Conservation (phyloP, 495 filamentous ascomycete genomes). For the Penicillium coprophilum region DNA sequence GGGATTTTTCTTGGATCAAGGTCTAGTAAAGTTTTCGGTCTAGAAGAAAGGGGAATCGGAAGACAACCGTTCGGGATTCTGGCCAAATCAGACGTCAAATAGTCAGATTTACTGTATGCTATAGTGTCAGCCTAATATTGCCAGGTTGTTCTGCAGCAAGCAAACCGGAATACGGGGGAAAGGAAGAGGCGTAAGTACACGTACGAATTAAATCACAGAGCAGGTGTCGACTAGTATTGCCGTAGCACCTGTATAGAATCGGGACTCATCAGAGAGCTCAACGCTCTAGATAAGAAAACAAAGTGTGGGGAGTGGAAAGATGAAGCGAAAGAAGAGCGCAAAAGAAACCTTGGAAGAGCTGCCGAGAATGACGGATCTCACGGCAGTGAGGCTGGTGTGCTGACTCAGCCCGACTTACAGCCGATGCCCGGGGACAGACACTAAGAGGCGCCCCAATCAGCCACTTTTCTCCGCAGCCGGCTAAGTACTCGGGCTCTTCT, state of each 20-base stretch:
- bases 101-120: conserved; percentile 14
- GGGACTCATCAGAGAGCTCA: conserved; percentile 49
- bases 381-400: conserved; percentile 27
- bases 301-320: conserved; percentile 14
- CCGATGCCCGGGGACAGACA: conserved; percentile 13
- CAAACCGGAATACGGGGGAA: conserved; percentile 37
- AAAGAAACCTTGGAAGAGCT: conserved; percentile 14
- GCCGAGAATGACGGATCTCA: conserved; percentile 24
- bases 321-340: conserved; percentile 18
- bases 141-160: conserved; percentile 24
- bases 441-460: conserved; percentile 7
- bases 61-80: conserved; percentile 9
- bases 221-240: conserved; percentile 51
- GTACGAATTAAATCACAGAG: conserved; percentile 21
- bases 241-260: conserved; percentile 47
- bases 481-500: conserved; percentile 24
- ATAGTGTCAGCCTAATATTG: conserved; percentile 22
- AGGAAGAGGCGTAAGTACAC: conserved; percentile 27
- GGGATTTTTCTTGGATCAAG: conserved; percentile 32
- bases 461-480: conserved; percentile 19
- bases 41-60: conserved; percentile 11
- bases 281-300: conserved; percentile 33
- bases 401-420: conserved; percentile 30
- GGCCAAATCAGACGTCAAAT: conserved; percentile 11
- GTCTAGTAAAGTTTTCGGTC: conserved; percentile 14